A percentile compares a stretch with the other conserved stretches of the same genome.
Evolutionary conservation across 306 rosid species (phyloP).

Genomic region (Parietaria judaica): DNA sequence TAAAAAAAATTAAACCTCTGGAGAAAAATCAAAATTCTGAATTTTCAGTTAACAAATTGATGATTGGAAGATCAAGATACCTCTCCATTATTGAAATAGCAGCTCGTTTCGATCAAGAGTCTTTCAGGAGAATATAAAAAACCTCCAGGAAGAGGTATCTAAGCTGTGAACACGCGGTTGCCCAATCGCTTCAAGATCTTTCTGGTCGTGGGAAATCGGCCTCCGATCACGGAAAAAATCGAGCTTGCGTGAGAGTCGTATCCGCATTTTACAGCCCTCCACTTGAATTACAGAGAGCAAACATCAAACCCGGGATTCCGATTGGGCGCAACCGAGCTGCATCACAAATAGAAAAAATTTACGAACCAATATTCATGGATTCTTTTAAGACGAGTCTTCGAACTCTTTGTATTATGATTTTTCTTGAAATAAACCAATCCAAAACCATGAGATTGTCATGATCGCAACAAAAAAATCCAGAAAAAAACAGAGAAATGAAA

Average conservation of each 20-base stretch:
- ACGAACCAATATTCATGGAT: no score
- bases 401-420: background rate
- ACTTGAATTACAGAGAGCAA: conserved; percentile 31
- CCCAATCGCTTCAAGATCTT: conserved; percentile 36
- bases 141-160: conserved; percentile 51
- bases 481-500: conserved; percentile 9
- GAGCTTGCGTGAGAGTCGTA: conserved; percentile 24
- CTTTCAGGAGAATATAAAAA: conserved; percentile 42
- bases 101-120: conserved; percentile 32
- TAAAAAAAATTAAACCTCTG: background rate
- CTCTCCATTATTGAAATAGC: conserved; percentile 57
- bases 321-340: conserved; percentile 31
- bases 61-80: conserved; percentile 25
- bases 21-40: conserved; percentile 3
- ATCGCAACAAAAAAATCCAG: conserved; percentile 16
- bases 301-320: conserved; percentile 17
- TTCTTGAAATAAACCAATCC: background rate
- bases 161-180: conserved; percentile 45
- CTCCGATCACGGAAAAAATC: conserved; percentile 34
- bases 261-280: conserved; percentile 46
- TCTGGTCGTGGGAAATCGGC: conserved; percentile 35
- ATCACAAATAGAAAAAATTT: background rate
- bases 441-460: background rate
- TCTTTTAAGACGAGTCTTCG: no score
- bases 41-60: conserved; percentile 9